A percentile compares a stretch with the other conserved stretches of the same genome.
phyloP scores from a whole-genome alignment of 352 stramenopile species.

The Pythium oligandrum region DNA sequence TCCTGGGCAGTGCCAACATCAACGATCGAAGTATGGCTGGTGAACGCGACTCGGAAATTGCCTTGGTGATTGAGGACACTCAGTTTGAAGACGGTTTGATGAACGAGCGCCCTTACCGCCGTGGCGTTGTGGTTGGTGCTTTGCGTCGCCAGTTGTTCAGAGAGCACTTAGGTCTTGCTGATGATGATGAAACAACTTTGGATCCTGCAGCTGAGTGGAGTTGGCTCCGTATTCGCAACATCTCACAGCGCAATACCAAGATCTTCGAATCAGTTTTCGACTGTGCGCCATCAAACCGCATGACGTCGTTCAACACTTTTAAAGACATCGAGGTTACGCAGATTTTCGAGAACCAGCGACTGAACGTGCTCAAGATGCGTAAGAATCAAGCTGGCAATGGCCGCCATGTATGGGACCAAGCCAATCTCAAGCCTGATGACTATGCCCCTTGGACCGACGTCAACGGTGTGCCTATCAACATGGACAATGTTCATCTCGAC shows the following conservation, averaged over 20 bases:
- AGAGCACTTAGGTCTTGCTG: constrained; percentile 68
- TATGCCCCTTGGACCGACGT: constrained; percentile 85
- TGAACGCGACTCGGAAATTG: constrained; percentile 87
- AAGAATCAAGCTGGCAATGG: constrained; percentile 18
- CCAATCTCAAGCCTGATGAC: constrained; percentile 77
- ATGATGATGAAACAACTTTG: constrained; percentile 46
- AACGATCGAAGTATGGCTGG: constrained; percentile 94
- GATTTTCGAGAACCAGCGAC: constrained; percentile 85
- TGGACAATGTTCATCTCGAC: constrained; percentile 65
- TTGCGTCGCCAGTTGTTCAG: constrained; percentile 78
- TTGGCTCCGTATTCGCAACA: constrained; percentile 55
- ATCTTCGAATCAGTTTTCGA: constrained; percentile 84
- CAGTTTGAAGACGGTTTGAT: constrained; percentile 73
- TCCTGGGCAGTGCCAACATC: constrained; percentile 94
- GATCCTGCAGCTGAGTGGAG: constrained; percentile 60
- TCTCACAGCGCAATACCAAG: constrained; percentile 62
- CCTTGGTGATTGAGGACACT: constrained; percentile 78
- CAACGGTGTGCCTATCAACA: constrained; percentile 76
- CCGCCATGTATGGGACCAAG: constrained; percentile 65
- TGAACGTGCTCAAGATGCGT: constrained; percentile 70
- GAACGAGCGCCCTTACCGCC: constrained; percentile 66
- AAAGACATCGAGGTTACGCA: constrained; percentile 76
- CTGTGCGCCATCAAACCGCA: constrained; percentile 75
- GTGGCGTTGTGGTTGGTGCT: constrained; percentile 52
- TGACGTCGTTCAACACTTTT: constrained; percentile 74